A percentile compares a stretch with the other conserved stretches of the same genome.
phyloP scores from a whole-genome alignment of 2,329 filamentous ascomycete species.

The Lomentospora prolificans region DNA sequence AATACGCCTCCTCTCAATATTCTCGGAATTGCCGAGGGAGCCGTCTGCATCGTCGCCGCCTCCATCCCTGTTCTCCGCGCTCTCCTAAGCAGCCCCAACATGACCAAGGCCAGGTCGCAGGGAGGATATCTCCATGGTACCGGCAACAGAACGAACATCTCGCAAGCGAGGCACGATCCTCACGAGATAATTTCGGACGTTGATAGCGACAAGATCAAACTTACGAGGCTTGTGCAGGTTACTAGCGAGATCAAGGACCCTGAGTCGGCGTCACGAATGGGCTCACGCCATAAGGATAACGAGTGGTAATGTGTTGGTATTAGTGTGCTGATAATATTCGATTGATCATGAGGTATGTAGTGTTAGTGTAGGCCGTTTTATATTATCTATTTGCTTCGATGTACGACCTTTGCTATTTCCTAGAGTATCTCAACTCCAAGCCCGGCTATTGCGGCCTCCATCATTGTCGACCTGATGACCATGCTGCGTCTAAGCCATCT shows the following conservation, averaged over 20 bases:
- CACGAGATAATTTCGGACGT: background rate
- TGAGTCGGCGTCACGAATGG: background rate
- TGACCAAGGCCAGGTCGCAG: constrained; percentile 10
- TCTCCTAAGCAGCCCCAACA: constrained; percentile 13
- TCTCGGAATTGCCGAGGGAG: constrained; percentile 14
- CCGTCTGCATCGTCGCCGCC: constrained; percentile 15
- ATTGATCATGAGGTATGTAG: no score
- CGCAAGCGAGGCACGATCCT: background rate
- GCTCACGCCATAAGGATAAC: background rate
- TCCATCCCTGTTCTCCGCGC: constrained; percentile 23
- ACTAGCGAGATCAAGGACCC: constrained; percentile 7
- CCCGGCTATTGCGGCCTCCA: no score
- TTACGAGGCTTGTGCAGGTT: background rate
- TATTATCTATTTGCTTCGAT: no score
- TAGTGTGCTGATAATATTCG: no score
- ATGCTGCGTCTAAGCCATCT: no score
- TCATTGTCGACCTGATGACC: no score
- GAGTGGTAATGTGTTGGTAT: no score
- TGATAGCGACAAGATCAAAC: constrained; percentile 9
- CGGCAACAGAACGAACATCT: constrained; percentile 5
- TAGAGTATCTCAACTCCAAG: no score
- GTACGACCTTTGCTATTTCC: no score
- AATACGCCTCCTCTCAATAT: constrained; percentile 14
- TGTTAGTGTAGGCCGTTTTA: no score
- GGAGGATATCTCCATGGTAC: constrained; percentile 6